Percentiles rank a stretch among this genome's conserved stretches.
Conservation (phyloP, 257 asterid genomes). For the Leonotis leonurus region DNA sequence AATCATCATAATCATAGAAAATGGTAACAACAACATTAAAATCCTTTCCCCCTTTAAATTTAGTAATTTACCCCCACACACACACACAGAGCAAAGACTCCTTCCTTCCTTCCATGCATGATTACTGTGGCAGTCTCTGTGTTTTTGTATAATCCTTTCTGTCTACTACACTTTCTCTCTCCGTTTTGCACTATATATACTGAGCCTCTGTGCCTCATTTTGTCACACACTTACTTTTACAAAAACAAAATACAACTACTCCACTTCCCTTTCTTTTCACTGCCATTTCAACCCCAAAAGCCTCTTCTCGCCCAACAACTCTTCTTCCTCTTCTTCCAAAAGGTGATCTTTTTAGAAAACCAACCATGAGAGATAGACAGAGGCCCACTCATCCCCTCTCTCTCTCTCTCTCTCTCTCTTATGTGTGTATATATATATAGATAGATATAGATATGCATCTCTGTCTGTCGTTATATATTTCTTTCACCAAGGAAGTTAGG, state of each 20-base stretch:
- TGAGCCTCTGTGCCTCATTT: constrained; percentile 14
- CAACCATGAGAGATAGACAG: no score
- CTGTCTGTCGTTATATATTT: no score
- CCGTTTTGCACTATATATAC: constrained; percentile 57
- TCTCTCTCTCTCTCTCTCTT: constrained; percentile 11
- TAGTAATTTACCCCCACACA: no score
- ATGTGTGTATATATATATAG: not conserved
- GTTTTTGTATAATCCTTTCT: not conserved
- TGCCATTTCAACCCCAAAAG: constrained; percentile 18
- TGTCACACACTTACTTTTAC: constrained; percentile 25
- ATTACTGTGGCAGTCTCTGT: constrained; percentile 38
- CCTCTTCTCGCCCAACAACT: no score
- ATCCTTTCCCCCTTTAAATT: no score
- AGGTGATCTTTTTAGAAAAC: constrained; percentile 65
- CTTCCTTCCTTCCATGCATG: constrained; percentile 56
- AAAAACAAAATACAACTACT: no score
- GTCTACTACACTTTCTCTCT: not conserved
- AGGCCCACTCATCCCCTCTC: no score
- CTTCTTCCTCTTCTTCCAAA: constrained; percentile 30
- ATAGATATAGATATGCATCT: no score
- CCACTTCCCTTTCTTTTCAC: not conserved
- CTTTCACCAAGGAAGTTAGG: constrained; percentile 45
- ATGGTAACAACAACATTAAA: constrained; percentile 30
- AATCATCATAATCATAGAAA: constrained; percentile 37
- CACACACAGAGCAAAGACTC: no score